Conservation (phyloP, 2,329 filamentous ascomycete species). For the Beauveria sp. region DNA sequence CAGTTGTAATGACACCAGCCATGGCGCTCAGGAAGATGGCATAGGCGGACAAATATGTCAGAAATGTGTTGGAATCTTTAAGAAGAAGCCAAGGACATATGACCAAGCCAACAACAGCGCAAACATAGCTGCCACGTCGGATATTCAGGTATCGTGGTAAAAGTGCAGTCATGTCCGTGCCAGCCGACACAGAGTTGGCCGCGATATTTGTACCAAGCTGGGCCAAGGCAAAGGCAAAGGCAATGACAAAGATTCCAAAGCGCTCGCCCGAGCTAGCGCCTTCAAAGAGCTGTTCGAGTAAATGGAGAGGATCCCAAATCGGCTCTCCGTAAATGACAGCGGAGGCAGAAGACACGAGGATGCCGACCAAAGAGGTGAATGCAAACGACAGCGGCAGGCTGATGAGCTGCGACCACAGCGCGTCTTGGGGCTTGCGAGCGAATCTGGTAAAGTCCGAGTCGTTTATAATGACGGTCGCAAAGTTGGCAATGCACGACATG, state of each 20-base stretch:
- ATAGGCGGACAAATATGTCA: conserved; percentile 85
- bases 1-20: conserved; percentile 79
- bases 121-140: conserved; percentile 79
- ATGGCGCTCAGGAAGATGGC: conserved; percentile 88
- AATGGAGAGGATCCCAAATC: conserved; percentile 68
- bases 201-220: conserved; percentile 87
- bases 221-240: conserved; percentile 63
- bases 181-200: conserved; percentile 77
- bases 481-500: conserved; percentile 87
- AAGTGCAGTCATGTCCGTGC: conserved; percentile 75
- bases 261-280: conserved; percentile 61
- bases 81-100: conserved; percentile 86
- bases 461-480: conserved; percentile 77
- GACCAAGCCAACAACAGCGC: conserved; percentile 67
- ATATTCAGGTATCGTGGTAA: conserved; percentile 80
- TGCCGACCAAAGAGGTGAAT: conserved; percentile 77
- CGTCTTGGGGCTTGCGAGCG: conserved; percentile 67
- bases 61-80: conserved; percentile 70
- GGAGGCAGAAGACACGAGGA: conserved; percentile 67
- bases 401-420: conserved; percentile 72
- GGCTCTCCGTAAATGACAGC: conserved; percentile 57
- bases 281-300: conserved; percentile 61
- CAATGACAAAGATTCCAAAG: conserved; percentile 69
- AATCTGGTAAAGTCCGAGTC: conserved; percentile 84
- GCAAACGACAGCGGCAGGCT: conserved; percentile 66